Percentiles rank a stretch among this genome's conserved stretches.
Evolutionary conservation across 2,329 filamentous ascomycete species (phyloP).

Genomic region (Epichloe hybrida): DNA sequence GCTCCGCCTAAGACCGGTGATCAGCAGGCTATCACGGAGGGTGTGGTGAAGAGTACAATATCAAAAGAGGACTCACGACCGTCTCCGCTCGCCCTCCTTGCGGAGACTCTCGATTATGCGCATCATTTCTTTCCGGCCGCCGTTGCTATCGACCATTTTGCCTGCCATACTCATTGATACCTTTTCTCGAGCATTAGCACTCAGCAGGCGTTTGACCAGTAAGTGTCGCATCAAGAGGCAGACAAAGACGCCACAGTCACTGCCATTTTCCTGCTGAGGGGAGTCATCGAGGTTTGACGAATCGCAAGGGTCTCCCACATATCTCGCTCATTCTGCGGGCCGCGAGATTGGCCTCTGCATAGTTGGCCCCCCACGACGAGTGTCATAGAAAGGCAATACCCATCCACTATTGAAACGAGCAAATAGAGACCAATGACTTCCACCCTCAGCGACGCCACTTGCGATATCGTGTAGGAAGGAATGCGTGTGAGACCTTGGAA

Average conservation of each 20-base stretch:
- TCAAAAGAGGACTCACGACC: conserved; percentile 48
- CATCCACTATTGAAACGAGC: conserved; percentile 76
- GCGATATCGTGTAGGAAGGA: conserved; percentile 82
- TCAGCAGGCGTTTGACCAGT: conserved; percentile 70
- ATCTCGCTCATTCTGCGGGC: conserved; percentile 56
- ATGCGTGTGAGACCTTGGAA: conserved; percentile 71
- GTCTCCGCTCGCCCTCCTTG: conserved; percentile 73
- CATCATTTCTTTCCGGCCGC: conserved; percentile 80
- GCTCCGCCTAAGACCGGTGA: conserved; percentile 17
- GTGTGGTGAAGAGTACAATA: not conserved
- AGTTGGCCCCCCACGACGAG: conserved; percentile 67
- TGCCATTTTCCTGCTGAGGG: conserved; percentile 83
- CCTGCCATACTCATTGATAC: conserved; percentile 89
- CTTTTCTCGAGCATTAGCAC: conserved; percentile 68
- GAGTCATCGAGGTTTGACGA: conserved; percentile 71
- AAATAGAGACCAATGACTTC: conserved; percentile 94
- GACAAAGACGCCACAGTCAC: conserved; percentile 91
- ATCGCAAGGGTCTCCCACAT: conserved; percentile 53
- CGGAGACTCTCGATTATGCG: conserved; percentile 76
- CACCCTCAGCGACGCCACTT: conserved; percentile 73
- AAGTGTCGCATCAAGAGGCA: conserved; percentile 91
- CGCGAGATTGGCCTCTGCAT: conserved; percentile 55
- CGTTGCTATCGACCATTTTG: conserved; percentile 66
- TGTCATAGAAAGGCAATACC: conserved; percentile 95
- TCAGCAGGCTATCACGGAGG: not conserved